Evolutionary conservation across 371 early-diverging fungal species (phyloP).

Genomic region (Thermomucor indicae-seudaticae): DNA sequence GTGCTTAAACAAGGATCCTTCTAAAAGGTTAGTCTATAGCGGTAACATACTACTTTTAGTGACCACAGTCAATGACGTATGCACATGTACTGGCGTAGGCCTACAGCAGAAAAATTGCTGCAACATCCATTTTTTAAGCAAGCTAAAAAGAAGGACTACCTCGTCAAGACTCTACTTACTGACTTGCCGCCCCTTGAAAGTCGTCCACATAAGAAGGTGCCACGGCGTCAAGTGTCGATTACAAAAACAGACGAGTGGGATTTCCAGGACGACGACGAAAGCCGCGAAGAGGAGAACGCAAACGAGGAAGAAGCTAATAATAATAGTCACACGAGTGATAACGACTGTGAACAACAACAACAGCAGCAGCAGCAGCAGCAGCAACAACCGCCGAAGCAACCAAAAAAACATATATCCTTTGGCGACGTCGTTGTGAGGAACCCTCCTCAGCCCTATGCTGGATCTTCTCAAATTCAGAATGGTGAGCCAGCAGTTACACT

Average conservation of each 20-base stretch:
- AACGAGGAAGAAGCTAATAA: slow-evolving; percentile 1
- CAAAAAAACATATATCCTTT: slow-evolving; percentile 22
- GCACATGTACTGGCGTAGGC: slow-evolving; percentile 58
- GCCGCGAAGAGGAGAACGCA: not conserved
- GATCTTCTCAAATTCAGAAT: not conserved
- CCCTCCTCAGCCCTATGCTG: slow-evolving; percentile 8
- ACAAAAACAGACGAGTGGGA: slow-evolving; percentile 42
- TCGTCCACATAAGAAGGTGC: slow-evolving; percentile 41
- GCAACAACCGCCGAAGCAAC: not conserved
- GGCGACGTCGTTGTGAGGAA: slow-evolving; percentile 26
- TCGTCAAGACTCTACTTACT: slow-evolving; percentile 56
- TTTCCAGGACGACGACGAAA: slow-evolving; percentile 25
- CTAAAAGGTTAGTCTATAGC: slow-evolving; percentile 53
- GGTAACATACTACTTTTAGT: not conserved
- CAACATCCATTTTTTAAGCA: slow-evolving; percentile 79
- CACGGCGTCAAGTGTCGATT: slow-evolving; percentile 18
- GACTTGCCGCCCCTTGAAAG: slow-evolving; percentile 69
- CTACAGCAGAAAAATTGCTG: slow-evolving; percentile 74
- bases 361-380: not conserved
- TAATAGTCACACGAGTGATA: no score
- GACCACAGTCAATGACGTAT: no score
- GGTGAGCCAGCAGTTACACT: slow-evolving; percentile 8
- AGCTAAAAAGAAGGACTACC: slow-evolving; percentile 66
- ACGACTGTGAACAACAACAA: not conserved
- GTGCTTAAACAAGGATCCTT: slow-evolving; percentile 81